A percentile compares a stretch with the other conserved stretches of the same genome.
phyloP scores from a whole-genome alignment of 345 rosid species.

The Arabis alpina region DNA sequence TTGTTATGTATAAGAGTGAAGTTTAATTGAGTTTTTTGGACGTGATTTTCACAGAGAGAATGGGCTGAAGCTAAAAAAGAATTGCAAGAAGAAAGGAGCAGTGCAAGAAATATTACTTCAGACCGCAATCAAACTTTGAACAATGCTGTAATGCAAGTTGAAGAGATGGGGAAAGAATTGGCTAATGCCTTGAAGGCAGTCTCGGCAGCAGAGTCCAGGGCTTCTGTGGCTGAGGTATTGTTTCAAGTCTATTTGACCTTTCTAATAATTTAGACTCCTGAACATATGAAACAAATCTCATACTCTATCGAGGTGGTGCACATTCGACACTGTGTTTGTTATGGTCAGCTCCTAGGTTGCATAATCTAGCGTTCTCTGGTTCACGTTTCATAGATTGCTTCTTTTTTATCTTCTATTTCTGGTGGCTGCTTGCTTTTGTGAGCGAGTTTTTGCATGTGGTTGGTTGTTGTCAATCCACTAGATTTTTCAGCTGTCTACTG shows the following conservation, averaged over 20 bases:
- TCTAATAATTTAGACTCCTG: slow-evolving; percentile 18
- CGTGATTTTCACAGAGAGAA: slow-evolving; percentile 66
- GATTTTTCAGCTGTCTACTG: slow-evolving; percentile 16
- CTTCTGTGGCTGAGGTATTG: slow-evolving; percentile 84
- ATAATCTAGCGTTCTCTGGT: slow-evolving; percentile 6
- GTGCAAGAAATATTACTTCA: slow-evolving; percentile 59
- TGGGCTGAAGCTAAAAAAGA: slow-evolving; percentile 95
- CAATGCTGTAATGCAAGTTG: slow-evolving; percentile 81
- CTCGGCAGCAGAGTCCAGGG: slow-evolving; percentile 84
- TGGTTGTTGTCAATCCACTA: slow-evolving; percentile 15
- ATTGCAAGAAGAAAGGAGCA: slow-evolving; percentile 79
- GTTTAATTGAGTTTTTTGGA: slow-evolving; percentile 14
- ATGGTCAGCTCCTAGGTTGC: slow-evolving; percentile 17
- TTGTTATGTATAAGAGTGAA: slow-evolving; percentile 16
- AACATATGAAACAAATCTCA: slow-evolving; percentile 11
- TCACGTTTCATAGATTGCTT: slow-evolving; percentile 4
- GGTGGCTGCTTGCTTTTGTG: slow-evolving; percentile 13
- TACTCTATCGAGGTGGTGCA: slow-evolving; percentile 18
- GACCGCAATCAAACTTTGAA: slow-evolving; percentile 76
- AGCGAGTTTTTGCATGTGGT: no score
- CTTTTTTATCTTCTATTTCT: not conserved
- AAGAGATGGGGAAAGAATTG: slow-evolving; percentile 79
- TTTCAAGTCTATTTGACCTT: slow-evolving; percentile 29
- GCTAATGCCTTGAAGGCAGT: slow-evolving; percentile 74
- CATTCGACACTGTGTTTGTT: not conserved